These are phyloP conservation scores for Amylocarpus encephaloides DNA, from an alignment of 2,329 filamentous ascomycete genomes.

Conservation along the genomic window DNA sequence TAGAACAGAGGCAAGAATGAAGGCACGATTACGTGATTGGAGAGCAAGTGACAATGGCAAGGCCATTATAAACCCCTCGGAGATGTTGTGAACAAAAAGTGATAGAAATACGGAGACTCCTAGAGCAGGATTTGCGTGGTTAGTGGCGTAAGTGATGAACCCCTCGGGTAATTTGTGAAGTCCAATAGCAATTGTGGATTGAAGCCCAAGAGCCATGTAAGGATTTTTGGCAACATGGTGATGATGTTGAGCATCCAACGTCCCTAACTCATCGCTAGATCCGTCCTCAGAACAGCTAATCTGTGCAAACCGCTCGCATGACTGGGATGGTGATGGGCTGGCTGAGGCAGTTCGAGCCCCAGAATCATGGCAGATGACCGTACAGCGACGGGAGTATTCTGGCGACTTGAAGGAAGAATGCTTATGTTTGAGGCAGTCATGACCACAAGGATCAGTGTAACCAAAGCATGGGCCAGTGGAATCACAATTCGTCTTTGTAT, in stretches of 20 bases:
- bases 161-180: constrained; percentile 90
- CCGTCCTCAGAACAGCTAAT: background rate
- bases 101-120: constrained; percentile 92
- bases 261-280: constrained; percentile 1
- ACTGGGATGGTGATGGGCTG: background rate
- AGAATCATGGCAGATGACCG: background rate
- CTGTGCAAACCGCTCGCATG: background rate
- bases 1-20: constrained; percentile 75
- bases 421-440: constrained; percentile 49
- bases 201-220: constrained; percentile 89
- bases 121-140: constrained; percentile 84
- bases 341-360: constrained; percentile 2
- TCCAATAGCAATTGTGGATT: constrained; percentile 91
- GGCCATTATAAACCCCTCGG: constrained; percentile 91
- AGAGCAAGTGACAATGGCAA: constrained; percentile 89
- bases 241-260: constrained; percentile 53
- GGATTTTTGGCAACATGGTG: constrained; percentile 54
- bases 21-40: constrained; percentile 70
- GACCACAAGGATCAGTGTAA: constrained; percentile 58
- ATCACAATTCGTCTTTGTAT: constrained; percentile 58
- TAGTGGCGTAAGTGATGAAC: constrained; percentile 90
- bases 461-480: constrained; percentile 55
- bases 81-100: constrained; percentile 96
- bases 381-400: background rate
- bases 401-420: constrained; percentile 29